Conservation (phyloP, 75 land plant genomes). For the Cryptomeria japonica region DNA sequence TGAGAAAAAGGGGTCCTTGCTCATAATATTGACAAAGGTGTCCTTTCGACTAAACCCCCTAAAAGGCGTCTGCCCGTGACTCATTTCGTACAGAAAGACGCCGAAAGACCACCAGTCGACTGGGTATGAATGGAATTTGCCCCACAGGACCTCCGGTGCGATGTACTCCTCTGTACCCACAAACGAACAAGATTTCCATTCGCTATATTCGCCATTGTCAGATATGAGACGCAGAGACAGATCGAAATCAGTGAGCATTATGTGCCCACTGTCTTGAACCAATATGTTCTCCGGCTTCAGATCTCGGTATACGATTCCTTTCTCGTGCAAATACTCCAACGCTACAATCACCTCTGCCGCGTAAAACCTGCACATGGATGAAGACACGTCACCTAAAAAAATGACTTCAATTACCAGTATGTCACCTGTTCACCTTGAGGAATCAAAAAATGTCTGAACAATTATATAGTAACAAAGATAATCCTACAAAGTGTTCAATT, state of each 20-base stretch:
- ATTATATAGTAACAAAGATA: too few relatives aligned
- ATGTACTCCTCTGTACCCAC: slow-evolving; percentile 38
- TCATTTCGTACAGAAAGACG: slow-evolving; percentile 23
- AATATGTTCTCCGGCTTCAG: slow-evolving; percentile 38
- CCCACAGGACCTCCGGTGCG: slow-evolving; percentile 34
- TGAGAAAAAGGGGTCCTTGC: slow-evolving; percentile 8
- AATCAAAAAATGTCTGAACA: too few relatives aligned
- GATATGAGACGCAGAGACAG: slow-evolving; percentile 6
- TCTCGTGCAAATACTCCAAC: slow-evolving; percentile 37
- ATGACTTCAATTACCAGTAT: neutral
- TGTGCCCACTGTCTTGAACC: slow-evolving; percentile 27
- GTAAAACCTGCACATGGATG: slow-evolving; percentile 23
- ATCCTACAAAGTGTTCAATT: too few relatives aligned
- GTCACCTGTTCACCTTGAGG: too few relatives aligned
- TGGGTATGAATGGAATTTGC: slow-evolving; percentile 11
- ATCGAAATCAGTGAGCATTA: slow-evolving; percentile 32
- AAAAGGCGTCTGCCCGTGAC: slow-evolving; percentile 28
- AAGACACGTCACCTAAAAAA: neutral
- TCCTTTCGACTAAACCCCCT: slow-evolving; percentile 19
- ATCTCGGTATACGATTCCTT: slow-evolving; percentile 37
- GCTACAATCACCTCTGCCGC: slow-evolving; percentile 43
- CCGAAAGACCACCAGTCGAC: slow-evolving; percentile 40
- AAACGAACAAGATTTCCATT: slow-evolving; percentile 42
- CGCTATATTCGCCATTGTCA: neutral
- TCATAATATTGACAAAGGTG: slow-evolving; percentile 26